These are phyloP conservation scores for Phyllosticta citriasiana DNA, from an alignment of 2,329 filamentous ascomycete genomes.

Conservation along the genomic window DNA sequence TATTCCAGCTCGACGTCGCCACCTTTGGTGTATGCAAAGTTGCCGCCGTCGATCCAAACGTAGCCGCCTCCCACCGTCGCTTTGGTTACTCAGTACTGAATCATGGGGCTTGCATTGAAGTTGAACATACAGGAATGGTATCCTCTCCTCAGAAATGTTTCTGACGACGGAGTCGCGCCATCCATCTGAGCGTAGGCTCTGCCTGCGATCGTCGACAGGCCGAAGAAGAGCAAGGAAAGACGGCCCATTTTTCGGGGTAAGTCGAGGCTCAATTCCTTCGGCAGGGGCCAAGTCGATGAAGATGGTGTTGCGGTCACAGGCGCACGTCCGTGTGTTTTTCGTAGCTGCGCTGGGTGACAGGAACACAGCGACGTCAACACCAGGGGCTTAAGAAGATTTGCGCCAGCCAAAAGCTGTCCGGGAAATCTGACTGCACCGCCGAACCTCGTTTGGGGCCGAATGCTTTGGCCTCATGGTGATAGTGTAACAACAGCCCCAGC, in stretches of 20 bases:
- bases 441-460: not conserved
- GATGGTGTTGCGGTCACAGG: not conserved
- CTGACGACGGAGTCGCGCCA: not conserved
- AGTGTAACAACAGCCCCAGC: not conserved
- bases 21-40: constrained; percentile 3
- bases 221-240: not conserved
- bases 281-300: not conserved
- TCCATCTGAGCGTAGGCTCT: not conserved
- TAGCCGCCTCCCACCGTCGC: not conserved
- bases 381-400: not conserved
- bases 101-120: not conserved
- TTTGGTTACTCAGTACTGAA: not conserved
- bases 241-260: not conserved
- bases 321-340: not conserved
- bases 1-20: not conserved
- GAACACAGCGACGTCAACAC: not conserved
- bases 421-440: not conserved
- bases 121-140: constrained; percentile 1
- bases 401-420: not conserved
- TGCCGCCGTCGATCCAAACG: constrained; percentile 12
- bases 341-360: not conserved
- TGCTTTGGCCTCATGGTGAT: not conserved
- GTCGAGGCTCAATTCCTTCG: not conserved
- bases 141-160: not conserved
- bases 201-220: not conserved